Evolutionary conservation across 306 rosid species (phyloP), one percentile per base, ranked within the genome.

Genomic region (Quercus aquifolioides): DNA sequence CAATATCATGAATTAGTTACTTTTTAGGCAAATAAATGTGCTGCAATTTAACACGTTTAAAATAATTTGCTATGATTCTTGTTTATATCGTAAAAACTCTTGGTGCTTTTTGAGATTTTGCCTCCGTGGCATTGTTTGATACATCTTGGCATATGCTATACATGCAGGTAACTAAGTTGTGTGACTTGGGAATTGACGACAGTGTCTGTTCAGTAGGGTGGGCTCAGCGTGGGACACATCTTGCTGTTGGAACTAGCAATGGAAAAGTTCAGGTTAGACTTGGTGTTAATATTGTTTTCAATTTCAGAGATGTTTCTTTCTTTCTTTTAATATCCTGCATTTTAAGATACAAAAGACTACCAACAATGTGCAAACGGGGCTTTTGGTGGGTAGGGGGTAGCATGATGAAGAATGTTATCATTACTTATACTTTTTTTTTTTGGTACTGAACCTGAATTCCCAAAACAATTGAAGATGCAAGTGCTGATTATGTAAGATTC

Each of bases 201-300:
- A 89, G 86, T 58, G 97, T 93, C 62, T 96, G 99, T 82, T 96
- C 98, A 1, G 99, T 96, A 5, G 98, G 97, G 51, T 96, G 99
- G 99, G 99, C 98, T 78, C 98, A 93, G 78, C 94, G 97, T 3
- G 97, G 98, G 69, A 90, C 98, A 17, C 96, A 96, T 84, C 97
- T 96, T 81, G 93, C 98, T 67, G 99, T 96, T 76, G 99, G 99
- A 78, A 92, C 97, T 33, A 89, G 97, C 88, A 87, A 89, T 79
- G 99, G 99, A 18, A 89, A 89, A 88, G 97, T 96, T 33, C 99
- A 96, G 91, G 99, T 96, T 79, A 52, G 97, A 35, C 80, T 59
- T 74, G 33, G 58, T 64, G 18, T 55, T 19, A 1, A 67, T 67
- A 67, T 1, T 67, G 26, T 31, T 35, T 67, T 9, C 17, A 35